Evolutionary conservation across 1,284 basidiomycete genomes (phyloP), one percentile per base, ranked within the genome.

Genomic region (Grifola frondosa): DNA sequence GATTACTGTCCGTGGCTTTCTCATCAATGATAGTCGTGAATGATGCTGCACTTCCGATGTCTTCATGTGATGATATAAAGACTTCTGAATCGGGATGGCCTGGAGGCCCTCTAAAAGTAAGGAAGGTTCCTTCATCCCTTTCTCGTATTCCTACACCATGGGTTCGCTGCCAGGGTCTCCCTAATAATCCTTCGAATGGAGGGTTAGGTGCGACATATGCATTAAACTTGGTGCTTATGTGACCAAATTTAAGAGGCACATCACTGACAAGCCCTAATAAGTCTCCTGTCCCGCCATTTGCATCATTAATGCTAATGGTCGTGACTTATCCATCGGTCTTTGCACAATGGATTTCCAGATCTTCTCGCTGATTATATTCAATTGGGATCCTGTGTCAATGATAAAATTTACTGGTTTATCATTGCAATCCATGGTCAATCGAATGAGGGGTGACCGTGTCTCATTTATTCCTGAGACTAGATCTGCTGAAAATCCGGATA

Each of bases 71-170:
- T 17, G 7, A 28, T 12, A 39, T 30, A 6, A 39, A 19, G 7
- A 39, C 7, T 30, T 39, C 37, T n/a, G 19, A 30, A 28, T 39
- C 32, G 13, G 30, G 5, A 24, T 24, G 26, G 6, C 38, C 19
- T 15, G 15, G 10, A n/a, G 29, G 20, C 10, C 8, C 17, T 24
- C 30, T 29, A 24, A 40, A 40, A 13, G 29, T 40, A 10, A 40
- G 30, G 25, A 31, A 40, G 9, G 38, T 40, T n/a, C 38, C 38
- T 15, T 40, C 38, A 9, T 40, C 38, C 15, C 38, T 29, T 32
- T 40, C 38, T 17, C 32, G 30, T 24, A 40, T 40, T 15, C 38
- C 29, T 12, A 40, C 32, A 29, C 32, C 32, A 15, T 40, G 38
- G 11, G 38, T 30, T 10, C 9, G 21, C 21, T 40, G 29, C 38